Percentiles rank a stretch among this genome's conserved stretches.
Conservation (phyloP, 345 rosid species). For the Citrus glauca region DNA sequence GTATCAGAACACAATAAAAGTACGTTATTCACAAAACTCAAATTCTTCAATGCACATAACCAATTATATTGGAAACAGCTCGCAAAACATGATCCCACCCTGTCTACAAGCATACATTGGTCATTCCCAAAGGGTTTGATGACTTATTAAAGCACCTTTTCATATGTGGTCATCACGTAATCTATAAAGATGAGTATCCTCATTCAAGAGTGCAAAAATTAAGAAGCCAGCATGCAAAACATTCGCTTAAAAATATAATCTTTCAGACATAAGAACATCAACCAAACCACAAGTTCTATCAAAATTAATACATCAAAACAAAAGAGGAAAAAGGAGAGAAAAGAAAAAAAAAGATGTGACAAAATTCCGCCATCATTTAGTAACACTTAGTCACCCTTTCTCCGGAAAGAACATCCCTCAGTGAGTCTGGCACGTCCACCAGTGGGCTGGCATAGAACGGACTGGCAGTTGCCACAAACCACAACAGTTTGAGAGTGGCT, state of each 20-base stretch:
- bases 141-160: too few relatives aligned
- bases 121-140: too few relatives aligned
- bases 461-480: slow-evolving; percentile 71
- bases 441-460: slow-evolving; percentile 68
- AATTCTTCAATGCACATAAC: too few relatives aligned
- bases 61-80: too few relatives aligned
- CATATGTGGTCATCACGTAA: too few relatives aligned
- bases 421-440: slow-evolving; percentile 68
- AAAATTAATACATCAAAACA: background rate
- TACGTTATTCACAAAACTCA: too few relatives aligned
- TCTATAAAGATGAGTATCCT: too few relatives aligned
- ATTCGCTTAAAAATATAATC: background rate
- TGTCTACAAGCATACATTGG: too few relatives aligned
- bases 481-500: slow-evolving; percentile 81
- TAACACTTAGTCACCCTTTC: slow-evolving; percentile 39
- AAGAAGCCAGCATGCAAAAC: background rate
- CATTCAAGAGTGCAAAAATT: too few relatives aligned
- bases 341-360: background rate
- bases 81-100: too few relatives aligned
- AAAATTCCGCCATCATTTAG: background rate
- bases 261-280: background rate
- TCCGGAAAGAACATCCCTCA: slow-evolving; percentile 74
- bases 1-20: too few relatives aligned
- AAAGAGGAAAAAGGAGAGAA: background rate
- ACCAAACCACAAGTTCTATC: background rate